phyloP scores from a whole-genome alignment of 192 early-diverging fungal genomes.

The Pilaira anomala region DNA sequence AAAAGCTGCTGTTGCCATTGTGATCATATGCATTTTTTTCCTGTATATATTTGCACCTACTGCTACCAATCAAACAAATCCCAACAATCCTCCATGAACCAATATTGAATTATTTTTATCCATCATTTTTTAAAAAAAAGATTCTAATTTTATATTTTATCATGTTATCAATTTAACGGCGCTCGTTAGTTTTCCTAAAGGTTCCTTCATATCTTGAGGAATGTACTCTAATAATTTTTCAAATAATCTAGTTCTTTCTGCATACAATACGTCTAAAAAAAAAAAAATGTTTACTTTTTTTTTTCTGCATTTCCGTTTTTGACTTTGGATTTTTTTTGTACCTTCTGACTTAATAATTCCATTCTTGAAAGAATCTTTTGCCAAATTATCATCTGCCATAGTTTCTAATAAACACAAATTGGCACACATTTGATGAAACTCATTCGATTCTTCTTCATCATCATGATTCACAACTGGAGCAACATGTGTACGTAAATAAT shows the following conservation, averaged over 20 bases:
- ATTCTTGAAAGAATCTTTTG: not conserved
- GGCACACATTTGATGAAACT: slow-evolving; percentile 37
- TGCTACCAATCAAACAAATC: slow-evolving; percentile 12
- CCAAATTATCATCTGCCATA: not conserved
- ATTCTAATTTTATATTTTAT: slow-evolving; percentile 3
- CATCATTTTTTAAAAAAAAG: not conserved
- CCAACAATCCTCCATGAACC: slow-evolving; percentile 8
- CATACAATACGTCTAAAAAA: slow-evolving; percentile 25
- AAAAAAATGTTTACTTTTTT: not conserved
- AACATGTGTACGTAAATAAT: slow-evolving; percentile 75
- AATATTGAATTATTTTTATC: not conserved
- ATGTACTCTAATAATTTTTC: slow-evolving; percentile 71
- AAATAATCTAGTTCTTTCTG: slow-evolving; percentile 60
- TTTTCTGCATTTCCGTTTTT: not conserved
- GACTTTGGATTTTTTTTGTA: no score
- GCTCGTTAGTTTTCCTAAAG: slow-evolving; percentile 67
- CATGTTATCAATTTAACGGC: slow-evolving; percentile 48
- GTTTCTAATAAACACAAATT: slow-evolving; percentile 15
- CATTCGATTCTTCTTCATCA: slow-evolving; percentile 39
- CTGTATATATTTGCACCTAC: slow-evolving; percentile 15
- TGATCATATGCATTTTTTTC: slow-evolving; percentile 17
- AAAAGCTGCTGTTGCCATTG: slow-evolving; percentile 9
- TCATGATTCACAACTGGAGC: slow-evolving; percentile 67
- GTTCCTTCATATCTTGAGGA: slow-evolving; percentile 74
- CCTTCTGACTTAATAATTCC: not conserved